Evolutionary conservation across 2,329 filamentous ascomycete genomes (phyloP).

Genomic region (Sarocladium strictum): DNA sequence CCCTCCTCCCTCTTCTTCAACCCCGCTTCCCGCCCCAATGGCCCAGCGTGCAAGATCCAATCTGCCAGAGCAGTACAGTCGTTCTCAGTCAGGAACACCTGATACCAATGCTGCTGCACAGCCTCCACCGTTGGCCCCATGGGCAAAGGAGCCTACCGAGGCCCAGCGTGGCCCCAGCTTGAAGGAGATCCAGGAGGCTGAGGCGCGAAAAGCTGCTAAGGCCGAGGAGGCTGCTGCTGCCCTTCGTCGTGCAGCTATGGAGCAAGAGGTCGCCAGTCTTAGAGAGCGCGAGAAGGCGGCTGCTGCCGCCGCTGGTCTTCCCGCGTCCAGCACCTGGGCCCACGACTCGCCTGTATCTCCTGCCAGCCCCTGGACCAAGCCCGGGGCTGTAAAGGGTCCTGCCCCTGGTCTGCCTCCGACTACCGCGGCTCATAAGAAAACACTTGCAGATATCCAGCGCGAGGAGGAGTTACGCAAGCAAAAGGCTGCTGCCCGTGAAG

Average conservation of each 20-base stretch:
- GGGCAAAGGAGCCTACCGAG: slow-evolving; percentile 80
- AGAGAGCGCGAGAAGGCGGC: slow-evolving; percentile 55
- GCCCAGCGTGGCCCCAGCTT: slow-evolving; percentile 80
- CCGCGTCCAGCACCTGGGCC: slow-evolving; percentile 85
- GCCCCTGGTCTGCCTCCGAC: slow-evolving; percentile 18
- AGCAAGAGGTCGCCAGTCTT: slow-evolving; percentile 65
- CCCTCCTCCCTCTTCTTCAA: slow-evolving; percentile 66
- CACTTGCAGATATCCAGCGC: slow-evolving; percentile 89
- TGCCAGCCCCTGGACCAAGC: slow-evolving; percentile 64
- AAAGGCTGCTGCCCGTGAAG: slow-evolving; percentile 51
- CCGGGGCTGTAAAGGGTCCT: slow-evolving; percentile 39
- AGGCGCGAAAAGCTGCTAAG: slow-evolving; percentile 88
- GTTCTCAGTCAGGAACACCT: slow-evolving; percentile 76
- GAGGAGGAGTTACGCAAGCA: slow-evolving; percentile 91
- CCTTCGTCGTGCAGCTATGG: slow-evolving; percentile 68
- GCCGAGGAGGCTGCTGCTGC: slow-evolving; percentile 76
- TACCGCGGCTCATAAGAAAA: slow-evolving; percentile 63
- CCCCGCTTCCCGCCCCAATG: slow-evolving; percentile 80
- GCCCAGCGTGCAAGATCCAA: slow-evolving; percentile 81
- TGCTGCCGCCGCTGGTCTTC: slow-evolving; percentile 63
- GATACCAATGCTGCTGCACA: slow-evolving; percentile 32
- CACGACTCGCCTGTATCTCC: slow-evolving; percentile 66
- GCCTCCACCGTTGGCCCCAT: slow-evolving; percentile 77
- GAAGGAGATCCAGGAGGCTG: slow-evolving; percentile 93
- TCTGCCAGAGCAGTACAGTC: slow-evolving; percentile 65